Conservation (phyloP, 164 flowering plant species). For the Amborella trichopoda region DNA sequence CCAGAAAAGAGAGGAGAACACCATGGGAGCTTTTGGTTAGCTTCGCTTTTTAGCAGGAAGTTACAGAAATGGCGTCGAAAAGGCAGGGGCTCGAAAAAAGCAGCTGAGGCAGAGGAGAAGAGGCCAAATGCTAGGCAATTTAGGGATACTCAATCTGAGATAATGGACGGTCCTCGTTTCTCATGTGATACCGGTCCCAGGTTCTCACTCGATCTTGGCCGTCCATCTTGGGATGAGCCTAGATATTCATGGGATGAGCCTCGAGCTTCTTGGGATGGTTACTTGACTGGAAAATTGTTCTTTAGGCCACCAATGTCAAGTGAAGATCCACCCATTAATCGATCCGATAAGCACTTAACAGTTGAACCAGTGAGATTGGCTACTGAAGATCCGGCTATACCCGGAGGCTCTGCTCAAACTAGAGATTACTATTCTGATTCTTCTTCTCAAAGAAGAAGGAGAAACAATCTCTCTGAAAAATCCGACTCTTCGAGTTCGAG, state of each 20-base stretch:
- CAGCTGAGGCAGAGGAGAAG: conserved; percentile 14
- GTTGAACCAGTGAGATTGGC: conserved; percentile 36
- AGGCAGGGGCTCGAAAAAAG: conserved; percentile 44
- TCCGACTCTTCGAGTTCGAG: background rate
- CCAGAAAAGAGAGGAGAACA: conserved; percentile 32
- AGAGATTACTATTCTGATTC: conserved; percentile 78
- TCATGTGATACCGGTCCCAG: conserved; percentile 52
- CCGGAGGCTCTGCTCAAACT: conserved; percentile 86
- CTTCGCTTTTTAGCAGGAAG: conserved; percentile 78
- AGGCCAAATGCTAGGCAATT: conserved; percentile 37
- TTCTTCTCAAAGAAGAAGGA: conserved; percentile 45
- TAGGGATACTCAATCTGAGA: conserved; percentile 70
- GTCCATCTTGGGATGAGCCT: conserved; percentile 60
- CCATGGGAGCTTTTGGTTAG: conserved; percentile 62
- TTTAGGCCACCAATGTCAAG: conserved; percentile 13
- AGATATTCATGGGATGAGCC: conserved; percentile 74
- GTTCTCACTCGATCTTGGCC: conserved; percentile 33
- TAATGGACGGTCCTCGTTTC: conserved; percentile 79
- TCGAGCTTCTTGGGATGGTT: conserved; percentile 95
- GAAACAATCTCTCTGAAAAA: conserved; percentile 69
- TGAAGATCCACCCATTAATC: conserved; percentile 41
- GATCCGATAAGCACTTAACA: conserved; percentile 57
- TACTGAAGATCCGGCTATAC: conserved; percentile 37
- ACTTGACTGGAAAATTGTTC: conserved; percentile 46
- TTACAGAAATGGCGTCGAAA: conserved; percentile 75